Evolutionary conservation across 208 protist species (phyloP), one percentile per base, ranked within the genome.

Genomic region (Acanthamoeba polyphaga): DNA sequence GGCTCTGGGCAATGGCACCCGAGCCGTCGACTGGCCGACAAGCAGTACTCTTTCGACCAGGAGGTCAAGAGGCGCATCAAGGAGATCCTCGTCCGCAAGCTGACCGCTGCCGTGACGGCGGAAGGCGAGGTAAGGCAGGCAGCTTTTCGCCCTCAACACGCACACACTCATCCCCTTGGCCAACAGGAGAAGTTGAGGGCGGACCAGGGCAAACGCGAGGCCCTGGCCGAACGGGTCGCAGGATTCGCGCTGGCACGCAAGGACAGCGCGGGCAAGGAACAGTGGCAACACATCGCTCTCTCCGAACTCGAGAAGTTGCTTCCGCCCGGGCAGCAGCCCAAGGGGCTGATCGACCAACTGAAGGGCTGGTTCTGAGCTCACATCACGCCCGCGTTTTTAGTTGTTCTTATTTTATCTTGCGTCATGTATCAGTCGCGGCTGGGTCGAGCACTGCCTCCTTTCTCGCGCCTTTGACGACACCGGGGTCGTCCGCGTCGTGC

Each of bases 1-100:
- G 29, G 32, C 10, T n/a, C 27, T 74, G 29, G 7, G 29, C 66
- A n/a, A 38, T 24, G 12, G 66, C 66, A 38, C 24, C 66, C 24
- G 66, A 15, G 27, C 66, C 27, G 66, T 74, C 32, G 66, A 74
- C 66, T 74, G 32, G 24, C 66, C 9, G 66, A 22, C 12, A 22
- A 74, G 66, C 24, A 38, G 12, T 32, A n/a, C 1, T 6, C 0
- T 5, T 74, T 74, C 32, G 27, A 38, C 29, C 66, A 38, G 2
- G 66, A 74, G 66, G 32, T 74, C 66, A 74, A 74, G 66, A n/a
- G 66, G 29, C 66, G 66, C 66, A 74, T 74, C 66, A 74, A 74
- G 66, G 66, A 74, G 3, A 13, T 74, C 10, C 32, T 74, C 8
- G 27, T 74, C 12, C 24, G 66, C 66, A 74, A 74, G 66, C 66